These are phyloP conservation scores for Pyracantha coccinea DNA, from an alignment of 331 rosid genomes.

Conservation along the genomic window DNA sequence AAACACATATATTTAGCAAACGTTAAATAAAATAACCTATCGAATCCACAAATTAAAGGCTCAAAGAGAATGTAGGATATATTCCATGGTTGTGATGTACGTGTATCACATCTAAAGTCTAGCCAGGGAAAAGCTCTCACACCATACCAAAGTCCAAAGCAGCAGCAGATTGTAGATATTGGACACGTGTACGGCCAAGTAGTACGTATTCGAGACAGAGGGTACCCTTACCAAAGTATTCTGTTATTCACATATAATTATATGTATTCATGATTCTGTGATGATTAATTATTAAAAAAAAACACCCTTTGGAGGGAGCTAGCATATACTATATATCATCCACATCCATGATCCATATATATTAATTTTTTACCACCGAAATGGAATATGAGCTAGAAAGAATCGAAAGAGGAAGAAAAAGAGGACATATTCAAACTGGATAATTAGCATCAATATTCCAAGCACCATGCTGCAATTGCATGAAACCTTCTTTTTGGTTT, in stretches of 20 bases:
- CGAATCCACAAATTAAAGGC: constrained; percentile 6
- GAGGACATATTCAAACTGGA: constrained; percentile 83
- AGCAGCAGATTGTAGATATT: constrained; percentile 17
- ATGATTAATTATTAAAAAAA: constrained; percentile 26
- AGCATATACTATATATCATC: constrained; percentile 42
- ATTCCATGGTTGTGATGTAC: constrained; percentile 21
- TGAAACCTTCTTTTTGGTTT: constrained; percentile 64
- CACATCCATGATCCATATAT: constrained; percentile 7
- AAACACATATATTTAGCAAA: no score
- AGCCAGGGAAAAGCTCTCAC: neutral
- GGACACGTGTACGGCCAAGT: constrained; percentile 34
- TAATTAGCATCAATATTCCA: constrained; percentile 37
- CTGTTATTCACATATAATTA: constrained; percentile 17
- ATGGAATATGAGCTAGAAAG: constrained; percentile 12
- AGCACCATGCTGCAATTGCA: constrained; percentile 14
- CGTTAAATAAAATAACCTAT: no score
- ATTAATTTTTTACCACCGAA: constrained; percentile 19
- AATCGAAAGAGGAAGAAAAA: constrained; percentile 34
- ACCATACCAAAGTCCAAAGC: neutral
- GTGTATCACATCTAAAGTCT: constrained; percentile 1
- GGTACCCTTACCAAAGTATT: constrained; percentile 13
- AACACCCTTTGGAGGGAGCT: constrained; percentile 16
- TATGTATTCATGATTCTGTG: constrained; percentile 35
- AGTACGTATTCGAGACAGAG: neutral
- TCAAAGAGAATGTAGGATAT: constrained; percentile 3